phyloP scores from a whole-genome alignment of 108 stramenopile genomes.

The Cyclotella baltica region DNA sequence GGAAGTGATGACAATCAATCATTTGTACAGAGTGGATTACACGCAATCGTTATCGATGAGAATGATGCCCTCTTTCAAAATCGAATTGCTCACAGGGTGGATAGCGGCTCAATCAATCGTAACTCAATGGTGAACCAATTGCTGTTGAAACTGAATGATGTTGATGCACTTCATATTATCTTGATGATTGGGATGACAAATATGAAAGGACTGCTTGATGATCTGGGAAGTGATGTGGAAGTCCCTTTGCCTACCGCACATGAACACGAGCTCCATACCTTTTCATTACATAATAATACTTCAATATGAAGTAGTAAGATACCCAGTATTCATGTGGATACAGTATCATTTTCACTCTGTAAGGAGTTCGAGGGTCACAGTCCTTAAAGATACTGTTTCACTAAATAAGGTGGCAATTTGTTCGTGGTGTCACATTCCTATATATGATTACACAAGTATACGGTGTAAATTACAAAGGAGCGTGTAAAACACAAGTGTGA shows the following conservation, averaged over 20 bases:
- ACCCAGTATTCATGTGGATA: too few relatives aligned
- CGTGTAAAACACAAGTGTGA: too few relatives aligned
- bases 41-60: constrained; percentile 88
- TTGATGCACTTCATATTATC: constrained; percentile 76
- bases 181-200: constrained; percentile 90
- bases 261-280: too few relatives aligned
- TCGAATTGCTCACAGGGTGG: constrained; percentile 66
- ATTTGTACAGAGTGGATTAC: constrained; percentile 63
- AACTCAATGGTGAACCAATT: constrained; percentile 84
- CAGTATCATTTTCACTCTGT: too few relatives aligned
- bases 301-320: too few relatives aligned
- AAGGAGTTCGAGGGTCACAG: too few relatives aligned
- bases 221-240: constrained; percentile 84
- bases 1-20: constrained; percentile 54
- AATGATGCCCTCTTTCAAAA: constrained; percentile 83
- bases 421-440: too few relatives aligned
- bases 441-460: too few relatives aligned
- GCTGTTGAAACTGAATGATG: constrained; percentile 85
- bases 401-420: too few relatives aligned
- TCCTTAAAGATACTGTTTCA: too few relatives aligned
- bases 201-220: constrained; percentile 78
- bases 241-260: constrained; percentile 71
- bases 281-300: too few relatives aligned
- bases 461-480: too few relatives aligned
- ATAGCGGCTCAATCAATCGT: constrained; percentile 70